Evolutionary conservation across 495 filamentous ascomycete genomes (phyloP), one percentile per base, ranked within the genome.

Genomic region (Trichoderma orchidacearum): DNA sequence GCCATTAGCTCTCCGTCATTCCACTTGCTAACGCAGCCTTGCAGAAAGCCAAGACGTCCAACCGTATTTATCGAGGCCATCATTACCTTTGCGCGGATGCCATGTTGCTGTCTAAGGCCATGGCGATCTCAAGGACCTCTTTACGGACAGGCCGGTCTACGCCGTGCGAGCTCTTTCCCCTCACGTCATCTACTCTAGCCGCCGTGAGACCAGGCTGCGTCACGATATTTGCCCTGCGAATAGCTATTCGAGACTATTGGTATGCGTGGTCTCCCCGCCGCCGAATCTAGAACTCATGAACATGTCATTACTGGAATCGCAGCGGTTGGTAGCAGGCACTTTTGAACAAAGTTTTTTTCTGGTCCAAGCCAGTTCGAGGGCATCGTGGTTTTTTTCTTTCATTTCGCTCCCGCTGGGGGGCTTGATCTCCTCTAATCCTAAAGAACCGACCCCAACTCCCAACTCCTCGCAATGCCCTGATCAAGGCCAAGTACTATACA

Each of bases 401-500:
- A 48, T 48, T 48, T 48, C n/a, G 41, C 21, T 48, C 41, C 41
- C 41, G 21, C 27, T 48, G 41, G 41, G 21, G 41, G 41, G 41
- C 41, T 23, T 48, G 18, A 25, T 48, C 41, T 25, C n/a, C 21
- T 48, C 41, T 48, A 48, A 48, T 48, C 41, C 41, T 48, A 48
- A 48, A 48, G 41, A 48, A 48, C 41, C 41, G 41, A 48, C 41
- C 41, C 41, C 41, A 48, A 48, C 41, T 48, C 41, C 41, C 41
- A 48, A 48, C 41, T 48, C 41, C 41, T 48, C n/a, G 41, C 41
- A 48, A 48, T 48, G 41, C 41, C 41, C n/a, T 48, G 41, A 48
- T 23, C 41, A 48, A 48, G 41, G 41, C 41, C 13, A 25, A 23
- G 41, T 48, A 48, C 41, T 48, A 48, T 48, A 48, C 41, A 48